Percentiles rank a stretch among this genome's conserved stretches.
Evolutionary conservation across 768 basidiomycete species (phyloP).

Genomic region (Fomitopsis serialis): DNA sequence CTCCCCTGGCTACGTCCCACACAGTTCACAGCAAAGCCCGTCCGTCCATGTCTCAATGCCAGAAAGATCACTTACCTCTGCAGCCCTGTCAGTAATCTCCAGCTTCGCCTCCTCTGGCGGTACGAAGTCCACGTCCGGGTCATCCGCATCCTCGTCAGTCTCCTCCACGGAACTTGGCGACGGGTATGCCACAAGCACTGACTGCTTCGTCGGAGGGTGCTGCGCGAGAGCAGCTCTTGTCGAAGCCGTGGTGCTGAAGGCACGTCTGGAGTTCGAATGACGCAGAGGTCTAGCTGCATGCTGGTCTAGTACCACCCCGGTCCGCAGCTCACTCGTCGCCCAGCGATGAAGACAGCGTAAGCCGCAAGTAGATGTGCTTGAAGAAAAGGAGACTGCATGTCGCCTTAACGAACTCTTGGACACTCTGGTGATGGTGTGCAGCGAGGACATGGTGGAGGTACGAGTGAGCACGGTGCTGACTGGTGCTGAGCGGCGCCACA

Average conservation of each 20-base stretch:
- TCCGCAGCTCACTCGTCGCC: background rate
- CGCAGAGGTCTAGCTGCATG: background rate
- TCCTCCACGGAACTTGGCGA: conserved; percentile 27
- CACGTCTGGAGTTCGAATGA: background rate
- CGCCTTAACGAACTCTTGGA: too few relatives aligned
- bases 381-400: too few relatives aligned
- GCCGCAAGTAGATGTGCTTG: too few relatives aligned
- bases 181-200: conserved; percentile 36
- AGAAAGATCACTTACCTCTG: conserved; percentile 45
- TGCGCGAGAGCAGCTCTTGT: conserved; percentile 31
- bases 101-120: conserved; percentile 49
- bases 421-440: too few relatives aligned
- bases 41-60: too few relatives aligned
- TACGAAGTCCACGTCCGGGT: conserved; percentile 58
- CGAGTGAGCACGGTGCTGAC: too few relatives aligned
- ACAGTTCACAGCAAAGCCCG: too few relatives aligned
- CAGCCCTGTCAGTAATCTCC: conserved; percentile 66
- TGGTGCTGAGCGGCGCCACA: too few relatives aligned
- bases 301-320: background rate
- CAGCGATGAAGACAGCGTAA: background rate
- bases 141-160: conserved; percentile 54
- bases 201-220: conserved; percentile 41
- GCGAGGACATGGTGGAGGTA: too few relatives aligned
- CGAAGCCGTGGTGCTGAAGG: background rate
- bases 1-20: too few relatives aligned